Base-by-base conservation (phyloP, 805 yeast species). In the Yamadazyma scolyti region DNA sequence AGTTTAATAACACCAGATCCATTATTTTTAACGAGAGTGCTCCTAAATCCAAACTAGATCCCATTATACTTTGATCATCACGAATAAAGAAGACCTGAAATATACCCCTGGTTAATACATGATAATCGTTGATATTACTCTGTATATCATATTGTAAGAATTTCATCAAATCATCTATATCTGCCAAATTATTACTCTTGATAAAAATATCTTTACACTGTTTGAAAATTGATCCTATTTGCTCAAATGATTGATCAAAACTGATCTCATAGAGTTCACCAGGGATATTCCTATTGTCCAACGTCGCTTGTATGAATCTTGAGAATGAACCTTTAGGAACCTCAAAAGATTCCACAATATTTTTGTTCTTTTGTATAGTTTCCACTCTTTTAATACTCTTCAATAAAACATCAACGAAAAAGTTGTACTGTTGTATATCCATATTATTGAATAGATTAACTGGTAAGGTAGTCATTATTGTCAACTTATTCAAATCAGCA, bases 1-100 rank as follows among this genome's bases (percentile, higher is more conserved):
- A 33, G 9, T 47, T 44, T 27, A 39, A 46, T 4, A 44, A 43
- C 27, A 73, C 53, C 26, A 65, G 67, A 16, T 58, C 58, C 36
- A 82, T 50, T 36, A 72, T 71, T 20, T 61, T 46, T 7, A 51
- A 27, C 3, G 51, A 41, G 8, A 57, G 24, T 7, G 30, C 28
- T 7, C 39, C 36, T 16, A 77, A 48, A 21, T 17, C 25, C n/a
- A 58, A 65, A 16, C 36, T 37, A 1, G 44, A 24, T 0, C 88
- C 89, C 15, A 79, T 43, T 2, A 83, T 59, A 1, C 77, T 59
- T 31, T 68, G 70, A 49, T 81, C 79, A 46, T 81, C 84, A 37
- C 86, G 60, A 6, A 82, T 61, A 15, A 81, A 56, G 44, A 72
- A 77, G 14, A 80, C 56, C 33, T 81, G 85, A 43, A 79, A 70